Conservation (phyloP, 2,329 filamentous ascomycete genomes). For the Aspergillus sp. region DNA sequence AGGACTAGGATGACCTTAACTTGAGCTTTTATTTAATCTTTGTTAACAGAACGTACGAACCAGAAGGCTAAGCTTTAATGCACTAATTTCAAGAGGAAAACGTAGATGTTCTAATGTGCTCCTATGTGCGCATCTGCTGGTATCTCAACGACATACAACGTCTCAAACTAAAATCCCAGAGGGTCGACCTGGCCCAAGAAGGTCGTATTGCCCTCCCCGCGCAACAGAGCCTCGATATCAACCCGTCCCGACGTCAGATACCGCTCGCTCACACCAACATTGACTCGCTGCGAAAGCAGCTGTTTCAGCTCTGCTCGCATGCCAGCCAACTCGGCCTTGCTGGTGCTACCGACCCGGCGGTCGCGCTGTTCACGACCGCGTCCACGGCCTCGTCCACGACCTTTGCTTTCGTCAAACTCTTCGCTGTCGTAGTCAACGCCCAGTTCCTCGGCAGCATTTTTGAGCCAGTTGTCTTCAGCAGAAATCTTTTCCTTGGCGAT, state of each 20-base stretch:
- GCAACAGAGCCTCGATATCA: conserved; percentile 71
- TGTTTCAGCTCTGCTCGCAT: conserved; percentile 71
- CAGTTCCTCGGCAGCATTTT: conserved; percentile 81
- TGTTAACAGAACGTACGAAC: too few species aligned
- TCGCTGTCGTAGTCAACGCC: conserved; percentile 93
- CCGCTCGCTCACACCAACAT: conserved; percentile 81
- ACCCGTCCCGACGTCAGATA: conserved; percentile 78
- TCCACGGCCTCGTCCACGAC: conserved; percentile 58
- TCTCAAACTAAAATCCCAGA: conserved; percentile 32
- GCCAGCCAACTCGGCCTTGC: conserved; percentile 70
- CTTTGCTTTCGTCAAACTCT: conserved; percentile 68
- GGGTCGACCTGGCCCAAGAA: conserved; percentile 61
- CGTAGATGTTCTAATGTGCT: too few species aligned
- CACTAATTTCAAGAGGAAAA: too few species aligned
- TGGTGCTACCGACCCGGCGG: conserved; percentile 63
- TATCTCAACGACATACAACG: too few species aligned
- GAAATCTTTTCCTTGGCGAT: conserved; percentile 85
- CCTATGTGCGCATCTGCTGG: too few species aligned
- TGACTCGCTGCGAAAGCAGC: conserved; percentile 71
- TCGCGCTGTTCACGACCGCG: conserved; percentile 75
- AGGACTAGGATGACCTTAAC: too few species aligned
- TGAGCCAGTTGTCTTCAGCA: conserved; percentile 81
- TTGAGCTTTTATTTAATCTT: too few species aligned
- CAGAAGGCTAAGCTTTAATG: too few species aligned
- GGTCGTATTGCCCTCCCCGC: conserved; percentile 60